Percentiles rank a stretch among this genome's conserved stretches.
These are phyloP conservation scores for Hygrocybe coccinea DNA, from an alignment of 768 basidiomycete genomes.

Conservation along the genomic window DNA sequence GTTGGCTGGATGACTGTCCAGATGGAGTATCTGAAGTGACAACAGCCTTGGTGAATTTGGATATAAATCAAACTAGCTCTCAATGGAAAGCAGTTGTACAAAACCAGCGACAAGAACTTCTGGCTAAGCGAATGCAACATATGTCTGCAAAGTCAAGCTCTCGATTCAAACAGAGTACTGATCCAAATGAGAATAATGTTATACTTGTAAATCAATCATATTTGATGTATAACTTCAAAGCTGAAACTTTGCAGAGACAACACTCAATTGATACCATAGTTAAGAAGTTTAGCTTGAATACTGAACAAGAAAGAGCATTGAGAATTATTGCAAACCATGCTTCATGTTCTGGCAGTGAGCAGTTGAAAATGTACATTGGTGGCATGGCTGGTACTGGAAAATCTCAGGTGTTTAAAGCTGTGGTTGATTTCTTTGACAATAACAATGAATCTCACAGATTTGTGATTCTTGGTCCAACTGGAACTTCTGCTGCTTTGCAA, in stretches of 20 bases:
- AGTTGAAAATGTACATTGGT: conserved; percentile 32
- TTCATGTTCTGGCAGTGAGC: conserved; percentile 6
- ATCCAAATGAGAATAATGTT: neutral
- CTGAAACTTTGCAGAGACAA: neutral
- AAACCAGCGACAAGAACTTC: neutral
- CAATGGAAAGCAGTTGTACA: neutral
- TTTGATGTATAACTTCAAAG: conserved; percentile 6
- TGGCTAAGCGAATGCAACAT: neutral
- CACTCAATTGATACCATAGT: conserved; percentile 3
- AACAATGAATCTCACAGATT: conserved; percentile 22
- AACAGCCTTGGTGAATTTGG: neutral
- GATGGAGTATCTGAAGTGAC: neutral
- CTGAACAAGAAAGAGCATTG: conserved; percentile 31
- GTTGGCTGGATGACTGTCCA: neutral
- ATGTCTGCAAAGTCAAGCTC: no score
- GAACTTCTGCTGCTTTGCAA: conserved; percentile 22
- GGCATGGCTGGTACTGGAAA: conserved; percentile 35
- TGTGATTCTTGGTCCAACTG: conserved; percentile 24
- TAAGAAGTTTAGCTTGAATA: conserved; percentile 21
- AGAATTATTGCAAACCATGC: conserved; percentile 26
- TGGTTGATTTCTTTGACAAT: conserved; percentile 19
- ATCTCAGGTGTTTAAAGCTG: conserved; percentile 26
- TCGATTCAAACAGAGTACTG: no score
- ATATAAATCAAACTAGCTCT: neutral
- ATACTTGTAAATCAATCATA: conserved; percentile 8